Evolutionary conservation across 768 basidiomycete genomes (phyloP).

Genomic region (Phylloporus sp.): DNA sequence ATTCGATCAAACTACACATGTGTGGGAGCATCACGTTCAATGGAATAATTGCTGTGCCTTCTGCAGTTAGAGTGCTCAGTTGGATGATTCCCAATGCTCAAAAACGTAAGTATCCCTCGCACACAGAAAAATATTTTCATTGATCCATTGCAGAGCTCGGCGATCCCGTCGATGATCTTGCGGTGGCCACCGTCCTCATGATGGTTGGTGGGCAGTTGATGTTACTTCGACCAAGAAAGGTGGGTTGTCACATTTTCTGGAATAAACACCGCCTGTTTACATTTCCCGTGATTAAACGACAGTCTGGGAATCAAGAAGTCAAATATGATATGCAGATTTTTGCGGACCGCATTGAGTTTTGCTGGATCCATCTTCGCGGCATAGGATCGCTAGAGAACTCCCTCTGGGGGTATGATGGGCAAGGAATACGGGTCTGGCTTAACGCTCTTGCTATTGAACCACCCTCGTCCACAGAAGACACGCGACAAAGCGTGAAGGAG

Average conservation of each 20-base stretch:
- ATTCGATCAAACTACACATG: conserved; percentile 79
- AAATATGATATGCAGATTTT: conserved; percentile 97
- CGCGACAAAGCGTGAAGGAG: conserved; percentile 67
- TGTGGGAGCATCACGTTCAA: conserved; percentile 95
- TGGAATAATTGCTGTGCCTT: conserved; percentile 83
- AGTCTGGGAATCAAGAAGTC: conserved; percentile 86
- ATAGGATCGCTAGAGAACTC: conserved; percentile 95
- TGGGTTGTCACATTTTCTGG: conserved; percentile 26
- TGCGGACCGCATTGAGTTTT: conserved; percentile 95
- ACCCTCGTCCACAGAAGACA: conserved; percentile 36
- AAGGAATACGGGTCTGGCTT: conserved; percentile 87
- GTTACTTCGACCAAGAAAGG: conserved; percentile 85
- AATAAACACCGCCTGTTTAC: not conserved
- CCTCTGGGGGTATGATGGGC: conserved; percentile 94
- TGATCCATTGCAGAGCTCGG: conserved; percentile 67
- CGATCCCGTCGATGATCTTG: conserved; percentile 88
- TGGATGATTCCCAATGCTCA: conserved; percentile 96
- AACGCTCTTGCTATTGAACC: conserved; percentile 90
- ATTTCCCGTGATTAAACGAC: not conserved
- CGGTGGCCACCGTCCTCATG: conserved; percentile 93
- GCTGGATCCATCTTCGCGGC: conserved; percentile 96
- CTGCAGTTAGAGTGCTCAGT: conserved; percentile 83
- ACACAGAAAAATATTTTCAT: conserved; percentile 1
- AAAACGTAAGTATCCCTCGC: conserved; percentile 61
- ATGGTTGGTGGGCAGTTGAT: conserved; percentile 91